Evolutionary conservation across 2,329 filamentous ascomycete species (phyloP).

Genomic region (Herpotrichia juniperi): DNA sequence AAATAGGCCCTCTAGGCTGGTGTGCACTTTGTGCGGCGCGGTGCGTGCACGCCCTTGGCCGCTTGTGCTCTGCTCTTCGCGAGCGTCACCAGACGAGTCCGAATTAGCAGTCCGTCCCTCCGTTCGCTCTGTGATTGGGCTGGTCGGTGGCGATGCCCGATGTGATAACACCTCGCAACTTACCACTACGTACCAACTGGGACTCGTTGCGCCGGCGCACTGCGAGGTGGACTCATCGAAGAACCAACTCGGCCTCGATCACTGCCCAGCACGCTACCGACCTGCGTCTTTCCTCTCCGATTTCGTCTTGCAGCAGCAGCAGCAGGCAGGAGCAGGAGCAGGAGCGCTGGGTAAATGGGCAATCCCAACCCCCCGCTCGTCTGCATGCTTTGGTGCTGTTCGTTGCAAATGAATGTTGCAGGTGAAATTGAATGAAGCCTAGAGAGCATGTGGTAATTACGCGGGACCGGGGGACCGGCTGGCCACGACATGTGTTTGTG

Average conservation of each 20-base stretch:
- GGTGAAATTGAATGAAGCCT: slow-evolving; percentile 17
- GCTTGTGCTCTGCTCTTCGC: slow-evolving; percentile 4
- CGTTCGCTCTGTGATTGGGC: slow-evolving; percentile 11
- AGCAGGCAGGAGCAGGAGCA: background rate
- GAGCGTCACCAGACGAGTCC: slow-evolving; percentile 3
- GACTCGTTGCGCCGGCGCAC: background rate
- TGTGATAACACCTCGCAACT: slow-evolving; percentile 1
- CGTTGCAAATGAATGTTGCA: slow-evolving; percentile 17
- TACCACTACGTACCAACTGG: background rate
- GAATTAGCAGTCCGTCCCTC: background rate
- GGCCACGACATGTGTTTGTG: slow-evolving; percentile 6
- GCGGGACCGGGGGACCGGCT: slow-evolving; percentile 7
- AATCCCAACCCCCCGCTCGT: slow-evolving; percentile 1
- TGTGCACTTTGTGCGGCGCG: background rate
- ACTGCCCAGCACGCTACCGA: background rate
- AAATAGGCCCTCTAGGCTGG: slow-evolving; percentile 1
- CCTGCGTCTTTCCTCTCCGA: background rate
- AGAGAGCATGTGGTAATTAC: slow-evolving; percentile 1
- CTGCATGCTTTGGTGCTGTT: background rate
- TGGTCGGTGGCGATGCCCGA: slow-evolving; percentile 7
- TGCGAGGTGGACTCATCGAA: background rate
- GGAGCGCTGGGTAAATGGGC: slow-evolving; percentile 18
- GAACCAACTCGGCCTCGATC: background rate
- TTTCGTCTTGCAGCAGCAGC: background rate
- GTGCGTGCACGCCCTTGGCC: slow-evolving; percentile 7